Percentiles rank a stretch among this genome's conserved stretches.
phyloP scores from a whole-genome alignment of 2,329 filamentous ascomycete genomes.

The Fusarium kyushuense region DNA sequence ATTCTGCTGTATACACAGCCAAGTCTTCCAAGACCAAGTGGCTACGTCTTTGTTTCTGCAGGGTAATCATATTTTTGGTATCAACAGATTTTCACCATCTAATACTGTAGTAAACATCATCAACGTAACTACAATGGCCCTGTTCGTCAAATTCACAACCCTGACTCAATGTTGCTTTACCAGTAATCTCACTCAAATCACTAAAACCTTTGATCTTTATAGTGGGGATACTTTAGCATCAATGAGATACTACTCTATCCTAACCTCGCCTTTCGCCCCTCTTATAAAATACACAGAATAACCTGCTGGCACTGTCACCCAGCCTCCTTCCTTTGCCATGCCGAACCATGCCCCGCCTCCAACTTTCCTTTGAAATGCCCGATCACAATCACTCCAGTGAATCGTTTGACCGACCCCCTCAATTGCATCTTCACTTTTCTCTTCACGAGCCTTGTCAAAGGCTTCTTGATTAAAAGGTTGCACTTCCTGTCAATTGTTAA shows the following conservation, averaged over 20 bases:
- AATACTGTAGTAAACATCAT: too few relatives aligned
- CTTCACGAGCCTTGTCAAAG: not conserved
- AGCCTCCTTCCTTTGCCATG: not conserved
- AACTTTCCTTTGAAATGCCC: not conserved
- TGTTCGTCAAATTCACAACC: too few relatives aligned
- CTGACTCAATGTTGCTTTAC: too few relatives aligned
- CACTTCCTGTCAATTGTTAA: not conserved
- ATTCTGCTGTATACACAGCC: too few relatives aligned
- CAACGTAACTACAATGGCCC: too few relatives aligned
- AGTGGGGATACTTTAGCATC: too few relatives aligned
- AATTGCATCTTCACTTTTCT: not conserved
- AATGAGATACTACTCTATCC: not conserved
- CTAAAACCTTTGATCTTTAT: too few relatives aligned
- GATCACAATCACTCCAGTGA: constrained; percentile 1
- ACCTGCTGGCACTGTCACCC: not conserved
- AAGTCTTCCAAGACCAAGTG: too few relatives aligned
- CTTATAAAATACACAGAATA: not conserved
- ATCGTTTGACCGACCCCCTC: constrained; percentile 2
- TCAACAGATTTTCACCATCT: too few relatives aligned
- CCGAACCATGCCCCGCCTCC: constrained; percentile 9
- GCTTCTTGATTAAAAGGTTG: not conserved
- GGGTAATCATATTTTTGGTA: too few relatives aligned
- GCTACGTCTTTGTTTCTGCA: too few relatives aligned
- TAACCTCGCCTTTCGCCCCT: not conserved
- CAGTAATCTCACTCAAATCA: too few relatives aligned